Base-by-base conservation (phyloP, 345 rosid genomes). In the Rubroshorea leprosula region DNA sequence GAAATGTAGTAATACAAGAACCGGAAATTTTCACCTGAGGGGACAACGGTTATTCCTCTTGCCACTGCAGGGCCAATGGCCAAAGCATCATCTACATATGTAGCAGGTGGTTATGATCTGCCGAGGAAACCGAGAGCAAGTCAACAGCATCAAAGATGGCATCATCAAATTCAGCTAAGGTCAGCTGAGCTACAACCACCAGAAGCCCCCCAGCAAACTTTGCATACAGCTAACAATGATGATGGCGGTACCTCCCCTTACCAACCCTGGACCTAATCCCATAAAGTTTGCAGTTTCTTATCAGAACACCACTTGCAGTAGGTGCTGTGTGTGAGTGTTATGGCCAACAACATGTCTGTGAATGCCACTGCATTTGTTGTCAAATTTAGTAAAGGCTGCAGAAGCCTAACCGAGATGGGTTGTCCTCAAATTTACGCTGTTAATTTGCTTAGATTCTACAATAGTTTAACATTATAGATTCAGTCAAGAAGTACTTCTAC, bases 321-420 rank as follows among this genome's bases (percentile, higher is more conserved):
- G 87, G 78, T 9, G 85, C 64, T 4, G 87, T 82, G n/a, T n/a
- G 78, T 82, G 91, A 44, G 85, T 85, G 9, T 88, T 88, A 35
- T 80, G 91, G 21, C 91, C 91, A 0, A 61, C 56, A 14, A 65
- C 66, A 61, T 85, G 88, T 61, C 91, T n/a, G n/a, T n/a, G n/a
- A n/a, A n/a, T n/a, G n/a, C n/a, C n/a, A n/a, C n/a, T n/a, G n/a
- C n/a, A n/a, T n/a, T n/a, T n/a, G n/a, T n/a, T n/a, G n/a, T n/a
- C n/a, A n/a, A n/a, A n/a, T n/a, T n/a, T n/a, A n/a, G n/a, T n/a
- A n/a, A n/a, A n/a, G n/a, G n/a, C n/a, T n/a, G n/a, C n/a, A n/a
- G n/a, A n/a, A n/a, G n/a, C n/a, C n/a, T n/a, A n/a, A n/a, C n/a
- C n/a, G n/a, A n/a, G n/a, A n/a, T n/a, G n/a, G n/a, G n/a, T n/a